These are phyloP conservation scores for Sparassis latifolia DNA, from an alignment of 1,284 basidiomycete species.

Conservation along the genomic window DNA sequence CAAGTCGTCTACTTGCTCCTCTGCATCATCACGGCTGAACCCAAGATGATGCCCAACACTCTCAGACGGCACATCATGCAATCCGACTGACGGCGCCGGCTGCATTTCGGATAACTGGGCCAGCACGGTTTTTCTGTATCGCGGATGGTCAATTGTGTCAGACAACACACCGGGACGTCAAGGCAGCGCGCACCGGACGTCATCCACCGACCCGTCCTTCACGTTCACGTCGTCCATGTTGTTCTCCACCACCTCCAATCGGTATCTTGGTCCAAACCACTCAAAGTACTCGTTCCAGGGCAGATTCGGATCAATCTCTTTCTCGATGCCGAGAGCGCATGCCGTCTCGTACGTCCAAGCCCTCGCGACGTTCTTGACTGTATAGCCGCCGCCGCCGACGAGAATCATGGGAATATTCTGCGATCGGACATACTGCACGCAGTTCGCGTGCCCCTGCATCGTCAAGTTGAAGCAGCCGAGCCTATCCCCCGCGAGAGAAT, in stretches of 20 bases:
- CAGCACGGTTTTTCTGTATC: constrained; percentile 57
- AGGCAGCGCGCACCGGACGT: constrained; percentile 54
- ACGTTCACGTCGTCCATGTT: constrained; percentile 95
- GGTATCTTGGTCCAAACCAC: constrained; percentile 95
- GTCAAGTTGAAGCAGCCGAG: constrained; percentile 95
- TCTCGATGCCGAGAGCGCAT: constrained; percentile 81
- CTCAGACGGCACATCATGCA: constrained; percentile 79
- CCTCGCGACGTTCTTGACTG: constrained; percentile 91
- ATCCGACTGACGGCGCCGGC: constrained; percentile 81
- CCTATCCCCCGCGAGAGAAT: constrained; percentile 94
- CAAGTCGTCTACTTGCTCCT: constrained; percentile 46
- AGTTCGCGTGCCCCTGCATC: constrained; percentile 91
- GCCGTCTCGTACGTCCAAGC: constrained; percentile 98
- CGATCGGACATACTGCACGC: constrained; percentile 81
- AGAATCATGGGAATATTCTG: constrained; percentile 88
- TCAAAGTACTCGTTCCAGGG: constrained; percentile 98
- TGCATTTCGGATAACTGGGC: constrained; percentile 75
- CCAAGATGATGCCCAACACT: constrained; percentile 59
- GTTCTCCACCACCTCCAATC: constrained; percentile 85
- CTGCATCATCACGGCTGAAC: constrained; percentile 38
- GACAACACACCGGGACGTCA: not conserved
- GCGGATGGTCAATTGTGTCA: not conserved
- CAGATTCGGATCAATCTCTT: constrained; percentile 72
- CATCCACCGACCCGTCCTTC: constrained; percentile 75
- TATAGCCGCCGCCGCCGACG: constrained; percentile 95